Base-by-base conservation (phyloP, 306 rosid species). In the Cajanus cajan region DNA sequence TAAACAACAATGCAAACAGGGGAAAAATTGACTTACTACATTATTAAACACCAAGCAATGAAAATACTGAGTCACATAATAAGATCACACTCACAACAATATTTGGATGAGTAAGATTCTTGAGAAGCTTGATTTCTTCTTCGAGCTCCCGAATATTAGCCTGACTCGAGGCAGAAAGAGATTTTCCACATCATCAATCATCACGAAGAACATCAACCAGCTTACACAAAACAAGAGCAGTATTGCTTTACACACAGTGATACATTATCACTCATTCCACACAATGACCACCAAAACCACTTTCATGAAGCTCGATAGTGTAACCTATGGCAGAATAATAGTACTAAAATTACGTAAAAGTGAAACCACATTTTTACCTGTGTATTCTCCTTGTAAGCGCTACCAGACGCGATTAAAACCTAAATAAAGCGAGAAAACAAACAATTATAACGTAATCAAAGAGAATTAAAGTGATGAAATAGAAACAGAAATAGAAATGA, bases 101-200 rank as follows among this genome's bases (percentile, higher is more conserved):
- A 80, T 92, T 94, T 45, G 94, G 90, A 78, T 94, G 98, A 24
- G 92, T 88, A 66, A 94, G 97, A 82, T 94, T 90, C 91, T 90
- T 92, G 68, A 94, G 87, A 83, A 90, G 94, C 83, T 87, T 92
- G 81, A 94, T 90, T 85, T 94, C 98, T 74, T 94, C 97, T 84
- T 94, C 98, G 68, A 94, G 86, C 87, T 94, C 97, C 69, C 88
- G 82, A 64, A 94, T 92, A 58, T 94, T 91, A 77, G 94, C 97
- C 98, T 92, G 81, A 66, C 68, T 66, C 76, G 12, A 40, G 19
- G 69, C 18, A 71, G 21, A 16, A 28, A 71, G 31, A 59, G 36
- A 68, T 13, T 25, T 33, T 8, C 45, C 72, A 43, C 72, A 57
- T 59, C 71, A 57, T 33, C 76, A 65, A 43, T 73, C 68, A 63